Evolutionary conservation across 306 rosid species (phyloP).

Genomic region (Cucurbita moschata): DNA sequence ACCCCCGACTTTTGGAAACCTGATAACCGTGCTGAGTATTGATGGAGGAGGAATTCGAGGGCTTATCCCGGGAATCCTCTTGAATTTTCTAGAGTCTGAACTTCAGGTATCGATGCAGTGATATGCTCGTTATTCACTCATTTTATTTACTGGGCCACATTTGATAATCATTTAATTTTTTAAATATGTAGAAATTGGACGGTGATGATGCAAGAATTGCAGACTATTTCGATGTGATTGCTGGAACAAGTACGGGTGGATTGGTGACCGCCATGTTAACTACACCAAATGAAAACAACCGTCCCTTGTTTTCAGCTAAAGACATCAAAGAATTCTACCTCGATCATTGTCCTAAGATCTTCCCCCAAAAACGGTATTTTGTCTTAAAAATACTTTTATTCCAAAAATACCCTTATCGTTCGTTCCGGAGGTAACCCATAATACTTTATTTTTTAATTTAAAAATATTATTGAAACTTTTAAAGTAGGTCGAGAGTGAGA

Average conservation of each 20-base stretch:
- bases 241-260: not conserved
- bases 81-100: slow-evolving; percentile 41
- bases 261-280: not conserved
- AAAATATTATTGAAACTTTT: not conserved
- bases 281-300: not conserved
- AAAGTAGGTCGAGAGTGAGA: no score
- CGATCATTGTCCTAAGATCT: slow-evolving; percentile 24
- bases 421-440: no score
- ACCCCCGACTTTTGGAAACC: slow-evolving; percentile 49
- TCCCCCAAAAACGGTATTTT: slow-evolving; percentile 21
- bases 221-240: not conserved
- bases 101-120: slow-evolving; percentile 32
- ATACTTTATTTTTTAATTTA: no score
- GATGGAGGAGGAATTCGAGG: slow-evolving; percentile 87
- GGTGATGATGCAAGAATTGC: not conserved
- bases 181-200: not conserved
- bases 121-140: no score
- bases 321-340: slow-evolving; percentile 14
- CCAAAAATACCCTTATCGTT: no score
- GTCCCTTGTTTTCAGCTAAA: not conserved
- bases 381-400: no score
- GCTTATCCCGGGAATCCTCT: slow-evolving; percentile 47
- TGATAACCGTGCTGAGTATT: slow-evolving; percentile 53
- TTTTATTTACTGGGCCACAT: no score
- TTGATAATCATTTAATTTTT: no score